Evolutionary conservation across 1,284 basidiomycete genomes (phyloP).

Genomic region (Athelia psychrophila): DNA sequence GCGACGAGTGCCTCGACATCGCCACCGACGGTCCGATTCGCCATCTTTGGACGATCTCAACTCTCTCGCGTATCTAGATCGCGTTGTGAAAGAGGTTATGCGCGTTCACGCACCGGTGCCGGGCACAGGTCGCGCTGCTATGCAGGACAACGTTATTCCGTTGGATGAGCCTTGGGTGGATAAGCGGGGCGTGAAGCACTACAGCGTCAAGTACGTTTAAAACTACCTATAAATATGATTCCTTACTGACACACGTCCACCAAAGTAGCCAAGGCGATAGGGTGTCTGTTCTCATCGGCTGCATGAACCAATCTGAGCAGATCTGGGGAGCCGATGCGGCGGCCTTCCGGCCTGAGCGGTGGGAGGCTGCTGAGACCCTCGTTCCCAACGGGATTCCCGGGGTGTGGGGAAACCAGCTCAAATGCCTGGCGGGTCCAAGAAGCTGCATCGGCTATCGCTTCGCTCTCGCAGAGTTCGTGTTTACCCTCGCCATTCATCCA

Average conservation of each 20-base stretch:
- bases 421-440: slow-evolving; percentile 26
- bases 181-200: slow-evolving; percentile 5
- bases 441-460: slow-evolving; percentile 42
- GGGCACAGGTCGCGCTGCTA: slow-evolving; percentile 42
- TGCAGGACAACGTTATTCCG: slow-evolving; percentile 43
- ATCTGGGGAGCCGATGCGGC: slow-evolving; percentile 53
- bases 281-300: slow-evolving; percentile 42
- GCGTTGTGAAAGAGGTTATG: slow-evolving; percentile 46
- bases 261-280: slow-evolving; percentile 30
- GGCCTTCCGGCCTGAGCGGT: slow-evolving; percentile 37
- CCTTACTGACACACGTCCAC: slow-evolving; percentile 13
- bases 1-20: slow-evolving; percentile 28
- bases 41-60: slow-evolving; percentile 29
- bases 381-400: slow-evolving; percentile 25
- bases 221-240: too few species aligned
- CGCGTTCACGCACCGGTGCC: slow-evolving; percentile 49
- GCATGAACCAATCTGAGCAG: slow-evolving; percentile 39
- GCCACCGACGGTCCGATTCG: slow-evolving; percentile 16
- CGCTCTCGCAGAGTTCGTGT: slow-evolving; percentile 35
- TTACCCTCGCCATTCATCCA: not conserved
- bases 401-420: slow-evolving; percentile 25
- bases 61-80: slow-evolving; percentile 24
- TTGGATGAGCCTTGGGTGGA: slow-evolving; percentile 23
- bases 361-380: slow-evolving; percentile 23
- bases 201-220: too few species aligned